phyloP scores from a whole-genome alignment of 257 asterid species.

The Solanum peruvianum region DNA sequence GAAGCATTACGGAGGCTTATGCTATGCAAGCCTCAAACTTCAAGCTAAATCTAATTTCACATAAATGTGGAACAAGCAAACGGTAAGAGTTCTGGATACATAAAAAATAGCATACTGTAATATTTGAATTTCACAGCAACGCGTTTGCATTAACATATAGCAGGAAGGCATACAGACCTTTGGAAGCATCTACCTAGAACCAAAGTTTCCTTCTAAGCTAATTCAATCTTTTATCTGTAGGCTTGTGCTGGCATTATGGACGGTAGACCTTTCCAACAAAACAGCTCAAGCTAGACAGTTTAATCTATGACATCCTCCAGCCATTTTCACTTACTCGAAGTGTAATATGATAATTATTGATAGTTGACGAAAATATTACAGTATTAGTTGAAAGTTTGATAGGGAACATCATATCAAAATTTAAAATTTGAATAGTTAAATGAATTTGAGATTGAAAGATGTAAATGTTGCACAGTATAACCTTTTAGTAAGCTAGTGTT shows the following conservation, averaged over 20 bases:
- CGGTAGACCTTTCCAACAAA: not conserved
- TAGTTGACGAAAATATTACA: not conserved
- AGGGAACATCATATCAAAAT: not conserved
- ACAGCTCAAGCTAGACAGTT: not conserved
- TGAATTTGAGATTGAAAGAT: not conserved
- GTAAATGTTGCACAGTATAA: not conserved
- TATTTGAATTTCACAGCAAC: not conserved
- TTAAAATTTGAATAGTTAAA: not conserved
- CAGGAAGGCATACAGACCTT: not conserved
- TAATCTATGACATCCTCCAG: not conserved
- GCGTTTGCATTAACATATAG: not conserved
- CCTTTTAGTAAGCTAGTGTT: not conserved
- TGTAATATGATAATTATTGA: not conserved
- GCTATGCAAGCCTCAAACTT: not conserved
- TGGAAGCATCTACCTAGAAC: not conserved
- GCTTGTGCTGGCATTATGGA: not conserved
- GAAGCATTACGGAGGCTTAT: not conserved
- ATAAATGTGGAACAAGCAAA: not conserved
- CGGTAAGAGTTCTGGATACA: not conserved
- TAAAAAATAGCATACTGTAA: not conserved
- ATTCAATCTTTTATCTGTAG: not conserved
- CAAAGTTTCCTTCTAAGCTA: not conserved
- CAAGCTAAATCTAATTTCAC: not conserved
- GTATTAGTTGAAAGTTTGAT: not conserved
- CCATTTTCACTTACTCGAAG: not conserved